These are phyloP conservation scores for Sordariomycetes sp. DNA, from an alignment of 2,329 filamentous ascomycete species.

Conservation along the genomic window DNA sequence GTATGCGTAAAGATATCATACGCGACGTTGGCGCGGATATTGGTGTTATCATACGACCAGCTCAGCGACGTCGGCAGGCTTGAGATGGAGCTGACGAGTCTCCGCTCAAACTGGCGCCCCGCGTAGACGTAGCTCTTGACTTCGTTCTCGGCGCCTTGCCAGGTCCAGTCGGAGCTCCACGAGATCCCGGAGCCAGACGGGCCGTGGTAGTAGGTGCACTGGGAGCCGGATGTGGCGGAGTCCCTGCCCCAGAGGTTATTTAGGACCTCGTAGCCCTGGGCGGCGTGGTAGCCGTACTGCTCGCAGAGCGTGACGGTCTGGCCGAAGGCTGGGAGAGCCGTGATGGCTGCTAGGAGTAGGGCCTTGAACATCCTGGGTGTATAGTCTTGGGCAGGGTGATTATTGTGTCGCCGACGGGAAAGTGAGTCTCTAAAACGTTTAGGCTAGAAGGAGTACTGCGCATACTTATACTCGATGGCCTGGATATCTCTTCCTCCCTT, in stretches of 20 bases:
- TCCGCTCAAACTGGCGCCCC: constrained; percentile 17
- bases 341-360: neutral
- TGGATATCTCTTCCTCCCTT: neutral
- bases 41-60: constrained; percentile 31
- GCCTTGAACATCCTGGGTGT: neutral
- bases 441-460: neutral
- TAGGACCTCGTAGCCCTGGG: constrained; percentile 17
- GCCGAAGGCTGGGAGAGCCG: neutral
- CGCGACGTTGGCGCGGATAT: constrained; percentile 42
- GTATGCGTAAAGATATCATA: constrained; percentile 47
- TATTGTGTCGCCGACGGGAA: neutral
- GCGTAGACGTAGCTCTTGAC: constrained; percentile 32
- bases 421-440: neutral
- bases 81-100: constrained; percentile 17
- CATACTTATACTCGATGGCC: neutral
- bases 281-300: constrained; percentile 16
- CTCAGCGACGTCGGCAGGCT: constrained; percentile 19
- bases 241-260: constrained; percentile 30
- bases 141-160: constrained; percentile 20
- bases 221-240: constrained; percentile 18
- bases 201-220: constrained; percentile 25
- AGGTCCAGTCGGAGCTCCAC: constrained; percentile 26
- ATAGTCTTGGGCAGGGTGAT: neutral
- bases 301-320: constrained; percentile 7
- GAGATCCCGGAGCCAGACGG: constrained; percentile 17